Conservation (phyloP, 495 filamentous ascomycete species). For the Xylaria grammica region DNA sequence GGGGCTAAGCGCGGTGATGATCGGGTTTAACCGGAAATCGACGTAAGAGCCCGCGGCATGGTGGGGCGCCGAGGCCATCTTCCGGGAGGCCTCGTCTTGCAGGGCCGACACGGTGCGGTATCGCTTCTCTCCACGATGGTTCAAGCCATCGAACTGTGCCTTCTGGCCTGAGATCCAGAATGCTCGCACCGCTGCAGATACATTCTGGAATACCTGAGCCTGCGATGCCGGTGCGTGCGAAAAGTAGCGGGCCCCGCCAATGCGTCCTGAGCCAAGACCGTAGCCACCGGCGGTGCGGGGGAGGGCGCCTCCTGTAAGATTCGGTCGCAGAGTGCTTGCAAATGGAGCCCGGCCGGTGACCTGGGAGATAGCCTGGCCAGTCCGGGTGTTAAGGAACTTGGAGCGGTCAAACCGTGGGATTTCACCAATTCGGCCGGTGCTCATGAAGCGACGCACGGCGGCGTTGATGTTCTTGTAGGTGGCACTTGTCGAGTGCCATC, state of each 20-base stretch:
- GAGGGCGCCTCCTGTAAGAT: slow-evolving; percentile 86
- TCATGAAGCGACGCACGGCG: slow-evolving; percentile 64
- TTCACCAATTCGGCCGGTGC: slow-evolving; percentile 52
- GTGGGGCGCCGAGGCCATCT: slow-evolving; percentile 59
- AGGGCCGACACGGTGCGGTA: slow-evolving; percentile 72
- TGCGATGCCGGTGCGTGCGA: slow-evolving; percentile 83
- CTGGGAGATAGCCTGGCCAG: slow-evolving; percentile 68
- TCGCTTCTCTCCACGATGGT: slow-evolving; percentile 72
- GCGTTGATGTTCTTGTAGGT: slow-evolving; percentile 59
- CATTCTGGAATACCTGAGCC: slow-evolving; percentile 92
- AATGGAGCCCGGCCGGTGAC: slow-evolving; percentile 81
- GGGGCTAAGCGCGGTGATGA: slow-evolving; percentile 79
- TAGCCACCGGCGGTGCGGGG: slow-evolving; percentile 88
- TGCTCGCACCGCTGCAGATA: slow-evolving; percentile 85
- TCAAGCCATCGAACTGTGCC: slow-evolving; percentile 78
- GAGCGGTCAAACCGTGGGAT: slow-evolving; percentile 62
- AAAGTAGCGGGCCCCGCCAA: slow-evolving; percentile 82
- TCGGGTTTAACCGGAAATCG: slow-evolving; percentile 86
- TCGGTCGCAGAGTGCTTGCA: slow-evolving; percentile 87
- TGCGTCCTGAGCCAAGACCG: slow-evolving; percentile 66
- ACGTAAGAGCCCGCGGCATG: slow-evolving; percentile 75
- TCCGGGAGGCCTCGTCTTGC: slow-evolving; percentile 70
- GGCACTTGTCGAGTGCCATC: slow-evolving; percentile 69
- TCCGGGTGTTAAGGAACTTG: slow-evolving; percentile 68
- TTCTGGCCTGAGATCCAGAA: slow-evolving; percentile 90